These are phyloP conservation scores for Cardamine chenopodiifolia DNA, from an alignment of 345 rosid species.

Conservation along the genomic window DNA sequence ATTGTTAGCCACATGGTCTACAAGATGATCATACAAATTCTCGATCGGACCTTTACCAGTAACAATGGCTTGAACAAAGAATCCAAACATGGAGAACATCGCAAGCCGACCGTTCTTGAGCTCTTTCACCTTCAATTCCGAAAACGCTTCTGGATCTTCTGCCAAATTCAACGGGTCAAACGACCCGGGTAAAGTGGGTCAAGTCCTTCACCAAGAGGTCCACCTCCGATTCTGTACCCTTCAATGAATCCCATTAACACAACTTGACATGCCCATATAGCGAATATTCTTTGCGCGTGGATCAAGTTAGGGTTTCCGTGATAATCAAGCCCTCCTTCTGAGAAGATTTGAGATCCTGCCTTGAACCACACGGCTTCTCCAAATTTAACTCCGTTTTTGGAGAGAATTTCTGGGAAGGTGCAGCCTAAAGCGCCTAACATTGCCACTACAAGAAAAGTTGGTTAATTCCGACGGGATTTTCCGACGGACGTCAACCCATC, in stretches of 20 bases:
- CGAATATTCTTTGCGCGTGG: slow-evolving; percentile 57
- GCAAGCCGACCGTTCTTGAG: slow-evolving; percentile 55
- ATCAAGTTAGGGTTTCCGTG: slow-evolving; percentile 52
- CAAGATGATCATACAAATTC: slow-evolving; percentile 50
- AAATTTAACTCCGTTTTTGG: slow-evolving; percentile 54
- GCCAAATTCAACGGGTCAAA: slow-evolving; percentile 59
- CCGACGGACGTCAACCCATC: too few species aligned
- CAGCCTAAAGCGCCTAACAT: slow-evolving; percentile 56
- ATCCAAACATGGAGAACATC: slow-evolving; percentile 54
- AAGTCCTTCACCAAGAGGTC: slow-evolving; percentile 56
- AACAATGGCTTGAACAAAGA: too few species aligned
- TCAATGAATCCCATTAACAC: slow-evolving; percentile 53
- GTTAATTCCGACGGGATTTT: too few species aligned
- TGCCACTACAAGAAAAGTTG: too few species aligned
- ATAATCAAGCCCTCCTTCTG: slow-evolving; percentile 51
- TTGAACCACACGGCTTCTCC: slow-evolving; percentile 61
- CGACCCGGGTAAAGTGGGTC: slow-evolving; percentile 58
- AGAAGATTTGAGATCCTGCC: slow-evolving; percentile 54
- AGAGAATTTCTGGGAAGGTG: slow-evolving; percentile 55
- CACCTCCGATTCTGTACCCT: slow-evolving; percentile 57
- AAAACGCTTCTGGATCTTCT: slow-evolving; percentile 53
- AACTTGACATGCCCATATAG: slow-evolving; percentile 54
- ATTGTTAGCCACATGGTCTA: slow-evolving; percentile 55
- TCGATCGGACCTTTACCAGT: slow-evolving; percentile 53
- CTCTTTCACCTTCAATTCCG: slow-evolving; percentile 53